Conservation (phyloP, 768 basidiomycete species). For the Boletus reticuloceps region DNA sequence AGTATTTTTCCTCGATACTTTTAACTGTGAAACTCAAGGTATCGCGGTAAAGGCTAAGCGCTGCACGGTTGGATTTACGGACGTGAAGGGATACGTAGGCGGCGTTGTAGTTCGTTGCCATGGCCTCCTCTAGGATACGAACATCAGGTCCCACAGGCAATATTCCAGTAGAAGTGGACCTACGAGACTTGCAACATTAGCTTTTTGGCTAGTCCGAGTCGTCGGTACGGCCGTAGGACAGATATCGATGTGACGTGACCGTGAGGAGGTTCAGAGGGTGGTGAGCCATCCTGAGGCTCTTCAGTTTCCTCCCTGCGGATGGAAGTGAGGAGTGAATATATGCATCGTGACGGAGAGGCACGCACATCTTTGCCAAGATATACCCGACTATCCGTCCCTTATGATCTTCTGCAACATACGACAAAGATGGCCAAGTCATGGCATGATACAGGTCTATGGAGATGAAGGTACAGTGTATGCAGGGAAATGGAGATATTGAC, state of each 20-base stretch:
- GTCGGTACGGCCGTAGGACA: conserved; percentile 83
- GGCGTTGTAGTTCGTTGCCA: conserved; percentile 85
- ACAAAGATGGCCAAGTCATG: conserved; percentile 91
- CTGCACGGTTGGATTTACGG: conserved; percentile 91
- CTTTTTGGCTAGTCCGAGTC: conserved; percentile 92
- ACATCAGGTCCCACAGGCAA: not conserved
- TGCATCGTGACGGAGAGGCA: conserved; percentile 1
- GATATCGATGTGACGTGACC: conserved; percentile 98
- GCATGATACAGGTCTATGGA: conserved; percentile 80
- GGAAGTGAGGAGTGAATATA: conserved; percentile 25
- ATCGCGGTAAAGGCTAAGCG: conserved; percentile 84
- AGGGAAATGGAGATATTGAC: conserved; percentile 18
- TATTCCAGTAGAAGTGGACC: conserved; percentile 29
- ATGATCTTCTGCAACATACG: conserved; percentile 88
- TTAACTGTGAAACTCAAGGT: conserved; percentile 87
- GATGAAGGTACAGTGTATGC: not conserved
- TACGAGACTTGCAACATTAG: conserved; percentile 92
- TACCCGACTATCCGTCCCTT: conserved; percentile 92
- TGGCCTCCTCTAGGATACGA: conserved; percentile 71
- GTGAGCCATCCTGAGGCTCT: conserved; percentile 41
- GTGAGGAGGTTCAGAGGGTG: conserved; percentile 59
- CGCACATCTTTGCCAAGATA: conserved; percentile 93
- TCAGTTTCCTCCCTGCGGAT: conserved; percentile 53
- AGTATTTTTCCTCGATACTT: conserved; percentile 86
- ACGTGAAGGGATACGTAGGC: conserved; percentile 87